Evolutionary conservation across 495 filamentous ascomycete genomes (phyloP).

Genomic region (Poronia punctata): DNA sequence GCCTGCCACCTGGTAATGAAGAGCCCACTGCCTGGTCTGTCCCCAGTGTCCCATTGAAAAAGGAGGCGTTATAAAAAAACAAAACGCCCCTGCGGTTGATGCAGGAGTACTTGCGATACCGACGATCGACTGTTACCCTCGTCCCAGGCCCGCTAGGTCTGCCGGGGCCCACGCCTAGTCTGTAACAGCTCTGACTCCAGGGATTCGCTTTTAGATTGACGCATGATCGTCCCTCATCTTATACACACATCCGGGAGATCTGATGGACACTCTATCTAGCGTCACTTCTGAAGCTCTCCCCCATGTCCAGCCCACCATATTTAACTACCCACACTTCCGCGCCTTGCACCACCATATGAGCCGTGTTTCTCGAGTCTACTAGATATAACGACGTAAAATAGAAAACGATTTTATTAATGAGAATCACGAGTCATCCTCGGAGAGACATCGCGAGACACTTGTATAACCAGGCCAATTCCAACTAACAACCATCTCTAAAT

Average conservation of each 20-base stretch:
- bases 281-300: constrained; percentile 26
- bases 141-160: constrained; percentile 44
- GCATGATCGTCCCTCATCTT: constrained; percentile 39
- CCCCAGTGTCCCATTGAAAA: constrained; percentile 34
- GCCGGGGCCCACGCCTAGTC: constrained; percentile 46
- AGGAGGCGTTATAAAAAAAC: constrained; percentile 40
- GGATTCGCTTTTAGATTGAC: constrained; percentile 42
- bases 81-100: constrained; percentile 25
- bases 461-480: too few species aligned
- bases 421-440: constrained; percentile 9
- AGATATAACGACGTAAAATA: constrained; percentile 12
- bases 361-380: constrained; percentile 13
- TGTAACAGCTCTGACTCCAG: constrained; percentile 42
- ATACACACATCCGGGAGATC: constrained; percentile 41
- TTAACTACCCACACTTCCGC: constrained; percentile 40
- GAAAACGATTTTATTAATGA: constrained; percentile 2
- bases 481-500: not conserved
- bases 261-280: constrained; percentile 38
- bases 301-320: constrained; percentile 39
- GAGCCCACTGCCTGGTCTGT: constrained; percentile 4
- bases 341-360: constrained; percentile 17
- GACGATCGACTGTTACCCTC: constrained; percentile 33
- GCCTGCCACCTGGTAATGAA: too few species aligned
- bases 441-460: too few species aligned
- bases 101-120: constrained; percentile 42